Percentiles rank a stretch among this genome's conserved stretches.
Conservation (phyloP, 2,329 filamentous ascomycete species). For the Trichoderma atroviride region DNA sequence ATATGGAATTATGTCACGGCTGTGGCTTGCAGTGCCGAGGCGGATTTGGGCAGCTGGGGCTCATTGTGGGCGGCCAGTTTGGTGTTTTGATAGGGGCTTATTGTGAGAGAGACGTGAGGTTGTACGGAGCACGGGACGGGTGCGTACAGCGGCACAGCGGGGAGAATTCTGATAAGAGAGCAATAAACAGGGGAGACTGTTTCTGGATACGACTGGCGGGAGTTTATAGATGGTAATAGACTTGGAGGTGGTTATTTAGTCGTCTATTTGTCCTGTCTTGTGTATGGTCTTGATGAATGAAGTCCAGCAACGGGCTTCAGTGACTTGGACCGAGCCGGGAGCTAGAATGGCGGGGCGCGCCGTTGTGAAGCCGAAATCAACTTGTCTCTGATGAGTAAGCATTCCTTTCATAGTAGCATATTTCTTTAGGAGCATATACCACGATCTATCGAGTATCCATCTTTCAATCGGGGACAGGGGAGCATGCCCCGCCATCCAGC, state of each 20-base stretch:
- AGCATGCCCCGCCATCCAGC: slow-evolving; percentile 2
- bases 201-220: neutral
- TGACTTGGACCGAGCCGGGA: neutral
- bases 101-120: neutral
- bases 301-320: neutral
- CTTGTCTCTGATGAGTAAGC: neutral
- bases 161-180: neutral
- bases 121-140: neutral
- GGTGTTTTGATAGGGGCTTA: neutral
- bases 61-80: neutral
- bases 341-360: neutral
- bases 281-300: neutral
- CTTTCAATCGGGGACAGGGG: neutral
- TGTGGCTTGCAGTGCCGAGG: neutral
- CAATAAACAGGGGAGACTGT: neutral
- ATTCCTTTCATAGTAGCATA: neutral
- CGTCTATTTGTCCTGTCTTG: neutral
- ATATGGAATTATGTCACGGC: neutral
- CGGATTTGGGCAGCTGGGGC: neutral
- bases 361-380: neutral
- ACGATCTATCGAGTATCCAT: neutral
- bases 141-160: neutral
- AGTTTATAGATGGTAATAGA: neutral
- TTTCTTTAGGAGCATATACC: neutral
- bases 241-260: no score